A percentile compares a stretch with the other conserved stretches of the same genome.
These are phyloP conservation scores for Parsonsia alboflavescens DNA, from an alignment of 257 asterid species.

Conservation along the genomic window DNA sequence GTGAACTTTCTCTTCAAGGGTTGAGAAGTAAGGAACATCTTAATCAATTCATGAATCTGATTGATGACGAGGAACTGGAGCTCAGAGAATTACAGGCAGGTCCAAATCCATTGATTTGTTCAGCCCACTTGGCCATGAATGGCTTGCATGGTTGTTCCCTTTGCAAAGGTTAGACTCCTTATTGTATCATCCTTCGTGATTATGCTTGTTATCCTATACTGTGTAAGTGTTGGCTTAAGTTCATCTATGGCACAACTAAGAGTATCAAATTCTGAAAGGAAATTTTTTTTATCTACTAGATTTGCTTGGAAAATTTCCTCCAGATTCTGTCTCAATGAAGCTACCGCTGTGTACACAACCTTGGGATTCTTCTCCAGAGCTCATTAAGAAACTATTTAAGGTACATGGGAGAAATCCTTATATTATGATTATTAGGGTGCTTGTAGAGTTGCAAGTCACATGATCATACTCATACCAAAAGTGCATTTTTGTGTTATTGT, in stretches of 20 bases:
- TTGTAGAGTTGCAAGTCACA: conserved; percentile 4
- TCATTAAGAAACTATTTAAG: conserved; percentile 86
- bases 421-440: background rate
- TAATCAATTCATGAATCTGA: conserved; percentile 40
- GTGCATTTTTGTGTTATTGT: background rate
- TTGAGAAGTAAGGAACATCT: conserved; percentile 38
- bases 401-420: conserved; percentile 34
- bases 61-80: conserved; percentile 96
- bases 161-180: conserved; percentile 69
- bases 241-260: background rate
- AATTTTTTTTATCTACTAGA: conserved; percentile 36
- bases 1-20: conserved; percentile 69
- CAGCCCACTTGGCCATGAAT: conserved; percentile 59
- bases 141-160: conserved; percentile 82
- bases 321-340: conserved; percentile 74
- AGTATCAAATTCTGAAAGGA: conserved; percentile 1
- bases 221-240: background rate
- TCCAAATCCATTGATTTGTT: conserved; percentile 72
- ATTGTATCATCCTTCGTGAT: background rate
- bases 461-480: background rate
- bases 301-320: conserved; percentile 92
- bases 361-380: conserved; percentile 85
- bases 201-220: background rate
- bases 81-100: conserved; percentile 78
- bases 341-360: conserved; percentile 69